phyloP scores from a whole-genome alignment of 306 rosid genomes.

The Acacia crassicarpa region DNA sequence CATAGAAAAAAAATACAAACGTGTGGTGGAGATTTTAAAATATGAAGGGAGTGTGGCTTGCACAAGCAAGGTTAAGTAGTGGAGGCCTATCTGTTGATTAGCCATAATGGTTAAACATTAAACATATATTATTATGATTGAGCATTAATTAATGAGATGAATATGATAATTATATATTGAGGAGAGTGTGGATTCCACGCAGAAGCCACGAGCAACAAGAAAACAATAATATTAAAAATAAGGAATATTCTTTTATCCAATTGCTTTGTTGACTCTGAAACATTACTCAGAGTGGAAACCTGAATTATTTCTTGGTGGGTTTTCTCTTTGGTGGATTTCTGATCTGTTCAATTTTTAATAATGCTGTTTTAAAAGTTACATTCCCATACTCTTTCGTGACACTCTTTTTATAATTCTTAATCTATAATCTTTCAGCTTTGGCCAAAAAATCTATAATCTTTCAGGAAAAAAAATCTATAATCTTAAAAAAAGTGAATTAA shows the following conservation, averaged over 20 bases:
- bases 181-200: conserved; percentile 28
- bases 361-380: neutral
- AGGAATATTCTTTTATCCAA: neutral
- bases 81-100: neutral
- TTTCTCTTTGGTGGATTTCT: neutral
- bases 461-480: too few species aligned
- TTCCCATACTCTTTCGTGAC: neutral
- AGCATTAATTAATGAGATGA: neutral
- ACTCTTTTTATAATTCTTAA: neutral
- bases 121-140: neutral
- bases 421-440: too few species aligned
- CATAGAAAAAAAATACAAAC: neutral
- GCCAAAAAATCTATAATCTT: too few species aligned
- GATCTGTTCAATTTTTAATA: neutral
- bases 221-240: neutral
- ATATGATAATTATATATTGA: neutral
- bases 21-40: neutral
- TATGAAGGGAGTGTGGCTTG: neutral
- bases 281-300: neutral
- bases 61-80: neutral
- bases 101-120: neutral
- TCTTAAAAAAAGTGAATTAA: too few species aligned
- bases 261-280: neutral
- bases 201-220: conserved; percentile 9
- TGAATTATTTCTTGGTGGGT: neutral